phyloP scores from a whole-genome alignment of 441 rosid genomes.

The Oxalis stricta region DNA sequence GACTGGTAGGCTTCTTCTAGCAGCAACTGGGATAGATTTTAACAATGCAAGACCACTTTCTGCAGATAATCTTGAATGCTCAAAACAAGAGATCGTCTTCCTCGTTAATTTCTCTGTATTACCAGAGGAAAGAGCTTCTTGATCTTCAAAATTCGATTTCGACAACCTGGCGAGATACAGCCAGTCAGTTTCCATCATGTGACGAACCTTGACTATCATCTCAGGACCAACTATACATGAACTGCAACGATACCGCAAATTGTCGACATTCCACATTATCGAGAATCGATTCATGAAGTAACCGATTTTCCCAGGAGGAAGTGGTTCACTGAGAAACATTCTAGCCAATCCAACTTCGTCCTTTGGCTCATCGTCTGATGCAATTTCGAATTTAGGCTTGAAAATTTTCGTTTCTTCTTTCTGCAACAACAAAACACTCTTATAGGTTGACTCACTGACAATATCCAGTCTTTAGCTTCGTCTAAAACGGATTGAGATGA shows the following conservation, averaged over 20 bases:
- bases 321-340: slow-evolving; percentile 19
- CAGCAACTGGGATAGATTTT: slow-evolving; percentile 57
- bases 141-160: slow-evolving; percentile 13
- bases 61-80: slow-evolving; percentile 35
- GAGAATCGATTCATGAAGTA: slow-evolving; percentile 70
- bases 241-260: slow-evolving; percentile 9
- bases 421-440: slow-evolving; percentile 31
- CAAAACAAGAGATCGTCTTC: slow-evolving; percentile 11
- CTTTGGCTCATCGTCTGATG: slow-evolving; percentile 12
- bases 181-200: slow-evolving; percentile 74
- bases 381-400: slow-evolving; percentile 29
- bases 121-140: slow-evolving; percentile 1
- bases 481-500: slow-evolving; percentile 39
- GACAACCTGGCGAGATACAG: slow-evolving; percentile 58
- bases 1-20: slow-evolving; percentile 75
- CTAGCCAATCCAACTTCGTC: slow-evolving; percentile 13
- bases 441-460: slow-evolving; percentile 50
- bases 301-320: slow-evolving; percentile 35
- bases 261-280: slow-evolving; percentile 42
- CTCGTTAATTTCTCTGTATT: slow-evolving; percentile 8
- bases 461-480: slow-evolving; percentile 57
- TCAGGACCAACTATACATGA: slow-evolving; percentile 20
- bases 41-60: slow-evolving; percentile 30
- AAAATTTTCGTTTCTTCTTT: slow-evolving; percentile 53
- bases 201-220: slow-evolving; percentile 37